Evolutionary conservation across 495 filamentous ascomycete species (phyloP), one percentile per base, ranked within the genome.

Genomic region (Penicillium manginii): DNA sequence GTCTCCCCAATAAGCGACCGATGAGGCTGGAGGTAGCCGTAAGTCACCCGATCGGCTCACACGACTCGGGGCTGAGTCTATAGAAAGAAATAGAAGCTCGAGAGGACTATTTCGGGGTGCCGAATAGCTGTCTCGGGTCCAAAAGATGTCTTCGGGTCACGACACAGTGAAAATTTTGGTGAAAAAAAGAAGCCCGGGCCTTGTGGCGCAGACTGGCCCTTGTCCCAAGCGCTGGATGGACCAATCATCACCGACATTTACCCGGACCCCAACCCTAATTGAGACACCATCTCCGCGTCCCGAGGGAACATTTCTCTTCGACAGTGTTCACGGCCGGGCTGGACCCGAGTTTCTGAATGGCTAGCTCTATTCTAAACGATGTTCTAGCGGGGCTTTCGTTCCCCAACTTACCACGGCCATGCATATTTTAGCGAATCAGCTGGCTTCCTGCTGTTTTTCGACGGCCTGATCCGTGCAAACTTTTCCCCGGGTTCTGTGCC

Each of bases 341-440:
- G 43, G 31, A 51, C 61, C 57, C 64, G 61, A 61, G 58, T 29
- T 47, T 55, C 58, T 67, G 58, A 55, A 55, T 64, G 64, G 64
- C 45, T 35, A 43, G 40, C n/a, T 43, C 40, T 43, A 43, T 43
- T 17, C 17, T 43, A 6, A 42, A 17, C 4, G 14, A 42, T 18
- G 23, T 42, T 18, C 39, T 42, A 18, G n/a, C 14, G 39, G n/a
- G 39, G 15, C n/a, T n/a, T 42, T 15, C 5, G 2, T 18, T 18
- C 39, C 39, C 12, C n/a, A 42, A 23, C 40, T 21, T n/a, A 7
- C 14, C 33, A 35, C 33, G 33, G 33, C 33, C 33, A 35, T 17
- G 15, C 17, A n/a, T 8, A 5, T 9, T 7, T 39, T 14, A 51
- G 21, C 57, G 52, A 60, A 56, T 60, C 42, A 52, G 33, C 14